Evolutionary conservation across 371 early-diverging fungal species (phyloP), one percentile per base, ranked within the genome.

Genomic region (Umbelopsis sp.): DNA sequence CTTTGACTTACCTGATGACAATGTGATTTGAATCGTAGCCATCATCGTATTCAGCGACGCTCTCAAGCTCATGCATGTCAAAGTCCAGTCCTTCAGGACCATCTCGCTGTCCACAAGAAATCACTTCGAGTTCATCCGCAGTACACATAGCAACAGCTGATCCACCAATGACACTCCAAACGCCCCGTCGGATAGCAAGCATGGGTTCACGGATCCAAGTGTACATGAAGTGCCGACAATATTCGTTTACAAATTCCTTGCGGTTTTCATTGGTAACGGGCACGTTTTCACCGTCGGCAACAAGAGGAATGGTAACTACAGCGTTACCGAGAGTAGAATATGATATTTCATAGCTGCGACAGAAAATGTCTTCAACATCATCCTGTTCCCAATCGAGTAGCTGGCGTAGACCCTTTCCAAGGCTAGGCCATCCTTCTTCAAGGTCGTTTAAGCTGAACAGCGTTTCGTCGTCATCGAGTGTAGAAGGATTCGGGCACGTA

Each of bases 341-440:
- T 0, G 89, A 87, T 2, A 86, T 89, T 25, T 91, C 94, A 76
- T 97, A 98, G 38, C 88, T 89, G 25, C 94, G 86, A 65, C 92
- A 84, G 75, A 98, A 96, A 2, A 92, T 84, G 66, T 94, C 91
- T 64, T 93, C 89, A 3, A 99, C 97, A 63, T 94, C 92, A 5
- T 86, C 89, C n/a, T 83, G 82, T 8, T 76, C 67, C 92, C 93
- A 95, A 9, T 91, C 85, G 9, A 94, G 79, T 52, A 96, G 75
- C 70, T 85, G 86, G 51, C 84, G 79, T 44, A 94, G 72, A 0
- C 95, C 96, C 3, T 78, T 75, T 0, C 84, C 90, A 10, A 94
- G 80, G 1, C 78, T 66, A 52, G 92, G 86, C 74, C 81, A 86
- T 10, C 86, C 80, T 41, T 83, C 73, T 22, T 69, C 78, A 37